Base-by-base conservation (phyloP, 1,139 yeast species). In the Candida anutae region DNA sequence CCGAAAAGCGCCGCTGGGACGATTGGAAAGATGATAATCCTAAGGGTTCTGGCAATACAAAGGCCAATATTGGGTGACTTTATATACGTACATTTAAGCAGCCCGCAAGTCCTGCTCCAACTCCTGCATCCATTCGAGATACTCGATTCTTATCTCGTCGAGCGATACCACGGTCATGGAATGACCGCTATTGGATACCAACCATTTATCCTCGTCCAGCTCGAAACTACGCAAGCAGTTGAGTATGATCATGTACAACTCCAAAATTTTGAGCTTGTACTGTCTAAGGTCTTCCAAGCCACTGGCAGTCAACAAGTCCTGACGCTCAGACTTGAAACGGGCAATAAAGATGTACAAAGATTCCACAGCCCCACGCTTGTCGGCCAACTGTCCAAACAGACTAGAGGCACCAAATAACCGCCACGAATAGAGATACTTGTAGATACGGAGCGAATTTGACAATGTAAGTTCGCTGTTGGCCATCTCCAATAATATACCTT, bases 21-120 rank as follows among this genome's bases (percentile, higher is more conserved):
- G 93, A 82, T 37, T 90, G 93, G 67, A 77, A 77, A 28, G 99
- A 90, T 41, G 76, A 75, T 5, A 76, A 87, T 48, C 84, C 90
- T 1, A 77, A 74, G 50, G 95, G 95, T 4, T 75, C 87, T 29
- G 98, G 97, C 12, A 90, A 90, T 48, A 85, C 88, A 30, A 77
- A 77, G 48, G 62, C 55, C 4, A 88, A 87, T 48, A 61, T 81
- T 29, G 95, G 96, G 13, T 83, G 39, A 15, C 12, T 25, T 12
- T 6, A 9, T 21, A 10, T 21, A 10, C 23, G 11, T 10, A 10
- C 6, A 6, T 6, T 8, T 12, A 26, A 6, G 15, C 12, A n/a
- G 21, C 15, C 13, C 12, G 10, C 9, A 50, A 35, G 16, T 50
- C 62, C 14, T 31, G 35, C 33, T 55, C 58, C 30, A 60, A 44